Conservation (phyloP, 169 alveolate genomes). For the Amoebophrya sp. region DNA sequence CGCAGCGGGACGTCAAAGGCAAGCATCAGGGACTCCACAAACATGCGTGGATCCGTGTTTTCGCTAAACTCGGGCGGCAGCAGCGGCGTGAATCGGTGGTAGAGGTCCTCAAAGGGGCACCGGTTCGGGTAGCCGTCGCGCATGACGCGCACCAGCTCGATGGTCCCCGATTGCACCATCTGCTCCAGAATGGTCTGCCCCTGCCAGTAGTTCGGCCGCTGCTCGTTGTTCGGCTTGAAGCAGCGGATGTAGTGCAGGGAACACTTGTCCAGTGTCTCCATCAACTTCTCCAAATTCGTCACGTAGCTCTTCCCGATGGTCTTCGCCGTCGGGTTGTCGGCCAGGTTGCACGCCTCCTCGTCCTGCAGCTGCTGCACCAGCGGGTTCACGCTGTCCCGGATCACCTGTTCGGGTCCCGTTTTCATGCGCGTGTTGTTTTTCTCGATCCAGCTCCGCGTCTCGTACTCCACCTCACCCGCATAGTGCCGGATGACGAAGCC, state of each 20-base stretch:
- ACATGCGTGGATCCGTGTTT: background rate
- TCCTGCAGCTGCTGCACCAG: background rate
- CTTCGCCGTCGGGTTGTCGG: background rate
- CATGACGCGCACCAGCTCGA: background rate
- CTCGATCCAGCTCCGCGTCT: slow-evolving; percentile 1
- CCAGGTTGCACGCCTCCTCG: background rate
- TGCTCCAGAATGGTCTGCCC: background rate
- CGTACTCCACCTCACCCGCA: background rate
- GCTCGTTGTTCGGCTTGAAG: background rate
- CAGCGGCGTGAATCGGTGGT: background rate
- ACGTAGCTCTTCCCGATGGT: background rate
- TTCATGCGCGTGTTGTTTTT: background rate
- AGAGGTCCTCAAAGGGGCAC: background rate
- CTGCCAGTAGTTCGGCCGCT: background rate
- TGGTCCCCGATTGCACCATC: background rate
- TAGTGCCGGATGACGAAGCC: slow-evolving; percentile 3
- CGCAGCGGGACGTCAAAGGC: background rate
- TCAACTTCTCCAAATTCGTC: background rate
- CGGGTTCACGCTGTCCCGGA: background rate
- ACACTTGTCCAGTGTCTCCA: background rate
- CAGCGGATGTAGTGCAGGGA: slow-evolving; percentile 7
- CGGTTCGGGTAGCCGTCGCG: background rate
- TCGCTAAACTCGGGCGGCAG: background rate
- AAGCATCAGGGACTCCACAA: background rate
- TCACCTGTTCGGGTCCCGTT: background rate